phyloP scores from a whole-genome alignment of 371 early-diverging fungal species.

The Mortierella sp. region DNA sequence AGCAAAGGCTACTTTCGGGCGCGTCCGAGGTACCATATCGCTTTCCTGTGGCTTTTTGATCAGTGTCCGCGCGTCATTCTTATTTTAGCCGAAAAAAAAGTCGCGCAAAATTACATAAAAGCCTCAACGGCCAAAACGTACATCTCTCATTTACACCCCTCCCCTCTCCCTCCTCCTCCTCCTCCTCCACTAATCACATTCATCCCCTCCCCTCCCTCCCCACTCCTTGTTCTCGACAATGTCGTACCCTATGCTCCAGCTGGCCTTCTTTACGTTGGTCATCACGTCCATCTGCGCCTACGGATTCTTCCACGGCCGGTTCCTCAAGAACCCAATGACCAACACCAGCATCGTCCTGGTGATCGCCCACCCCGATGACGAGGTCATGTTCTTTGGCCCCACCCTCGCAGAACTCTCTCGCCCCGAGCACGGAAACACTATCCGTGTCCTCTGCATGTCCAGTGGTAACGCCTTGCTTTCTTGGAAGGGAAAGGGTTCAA shows the following conservation, averaged over 20 bases:
- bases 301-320: constrained; percentile 46
- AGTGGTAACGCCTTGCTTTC: constrained; percentile 70
- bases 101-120: background rate
- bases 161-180: background rate
- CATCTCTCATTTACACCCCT: background rate
- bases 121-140: background rate
- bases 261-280: constrained; percentile 34
- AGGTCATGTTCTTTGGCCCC: constrained; percentile 99
- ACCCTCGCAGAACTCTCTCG: constrained; percentile 72
- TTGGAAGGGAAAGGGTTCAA: too few species aligned
- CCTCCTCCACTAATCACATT: background rate
- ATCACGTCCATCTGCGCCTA: constrained; percentile 27
- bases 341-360: constrained; percentile 77
- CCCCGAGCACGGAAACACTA: constrained; percentile 60
- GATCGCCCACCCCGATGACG: constrained; percentile 99
- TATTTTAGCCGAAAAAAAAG: background rate
- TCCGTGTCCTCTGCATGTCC: constrained; percentile 89
- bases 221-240: background rate
- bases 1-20: too few species aligned
- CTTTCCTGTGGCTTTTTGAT: background rate
- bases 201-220: background rate
- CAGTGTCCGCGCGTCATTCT: background rate
- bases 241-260: constrained; percentile 7
- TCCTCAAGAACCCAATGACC: constrained; percentile 48
- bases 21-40: too few species aligned